These are phyloP conservation scores for Phanerochaete sordida DNA, from an alignment of 768 basidiomycete genomes.

Conservation along the genomic window DNA sequence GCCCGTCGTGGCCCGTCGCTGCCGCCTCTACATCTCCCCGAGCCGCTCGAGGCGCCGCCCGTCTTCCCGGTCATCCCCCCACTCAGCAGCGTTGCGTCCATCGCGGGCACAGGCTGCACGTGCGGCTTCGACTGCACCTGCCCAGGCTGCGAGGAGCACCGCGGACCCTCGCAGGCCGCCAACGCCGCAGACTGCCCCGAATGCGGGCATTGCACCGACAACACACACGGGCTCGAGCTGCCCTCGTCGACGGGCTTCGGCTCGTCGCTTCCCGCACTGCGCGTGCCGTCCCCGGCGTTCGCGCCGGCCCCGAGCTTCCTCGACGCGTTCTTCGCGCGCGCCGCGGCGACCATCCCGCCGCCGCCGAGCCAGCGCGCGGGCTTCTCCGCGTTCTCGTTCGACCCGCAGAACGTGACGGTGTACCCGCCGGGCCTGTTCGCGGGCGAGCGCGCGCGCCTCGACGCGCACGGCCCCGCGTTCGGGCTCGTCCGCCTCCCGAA, in stretches of 20 bases:
- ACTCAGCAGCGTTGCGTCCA: slow-evolving; percentile 51
- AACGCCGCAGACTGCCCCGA: slow-evolving; percentile 36
- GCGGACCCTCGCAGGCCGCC: slow-evolving; percentile 46
- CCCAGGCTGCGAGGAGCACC: slow-evolving; percentile 71
- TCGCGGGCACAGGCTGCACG: slow-evolving; percentile 68
- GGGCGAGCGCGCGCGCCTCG: slow-evolving; percentile 30
- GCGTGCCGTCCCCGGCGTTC: not conserved
- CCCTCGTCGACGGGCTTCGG: slow-evolving; percentile 6
- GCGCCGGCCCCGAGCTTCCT: slow-evolving; percentile 31
- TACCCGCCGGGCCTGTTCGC: slow-evolving; percentile 38
- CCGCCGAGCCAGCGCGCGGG: slow-evolving; percentile 48
- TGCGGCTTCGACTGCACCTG: slow-evolving; percentile 69
- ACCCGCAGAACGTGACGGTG: slow-evolving; percentile 49
- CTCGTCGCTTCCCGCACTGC: slow-evolving; percentile 6
- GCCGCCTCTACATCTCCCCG: slow-evolving; percentile 3
- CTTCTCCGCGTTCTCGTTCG: slow-evolving; percentile 37
- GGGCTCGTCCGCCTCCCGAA: slow-evolving; percentile 57
- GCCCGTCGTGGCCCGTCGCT: slow-evolving; percentile 7
- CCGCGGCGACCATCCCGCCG: slow-evolving; percentile 68
- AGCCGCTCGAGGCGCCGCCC: slow-evolving; percentile 24
- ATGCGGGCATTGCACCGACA: slow-evolving; percentile 64
- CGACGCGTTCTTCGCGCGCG: slow-evolving; percentile 63
- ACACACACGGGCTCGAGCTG: slow-evolving; percentile 40
- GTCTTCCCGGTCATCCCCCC: slow-evolving; percentile 58
- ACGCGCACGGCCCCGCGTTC: slow-evolving; percentile 40